Base-by-base conservation (phyloP, 495 filamentous ascomycete genomes). In the Aspergillus bertholletiae region DNA sequence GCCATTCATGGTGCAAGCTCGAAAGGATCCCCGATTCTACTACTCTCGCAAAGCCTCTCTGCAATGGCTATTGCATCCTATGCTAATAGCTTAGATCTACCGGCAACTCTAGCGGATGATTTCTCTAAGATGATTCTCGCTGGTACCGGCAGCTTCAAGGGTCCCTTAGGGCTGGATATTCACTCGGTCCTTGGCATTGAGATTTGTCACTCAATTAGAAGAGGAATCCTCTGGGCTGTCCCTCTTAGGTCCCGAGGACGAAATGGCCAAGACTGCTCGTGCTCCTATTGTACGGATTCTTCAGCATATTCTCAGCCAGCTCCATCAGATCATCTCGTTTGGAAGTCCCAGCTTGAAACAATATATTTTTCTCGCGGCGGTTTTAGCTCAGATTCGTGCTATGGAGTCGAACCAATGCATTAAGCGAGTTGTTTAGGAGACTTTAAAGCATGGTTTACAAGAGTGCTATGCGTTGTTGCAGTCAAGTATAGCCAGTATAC, bases 1-100 rank as follows among this genome's bases (percentile, higher is more conserved):
- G 21, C 69, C 74, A 1, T 81, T 78, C 55, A 72, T 70, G 45
- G 59, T 60, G 22, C 59, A 74, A 50, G 73, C 77, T 30, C 63
- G 61, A 7, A 59, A 54, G 15, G 70, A 79, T 49, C 75, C 73
- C 0, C 46, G 69, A 26, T 81, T 70, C 61, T 72, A 77, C 60
- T 77, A 72, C 52, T 80, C 78, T 5, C 72, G 68, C 15, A 81
- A 76, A 55, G 62, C 68, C n/a, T 67, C 63, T 37, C 56, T 83
- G 59, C 56, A 9, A 46, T 65, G n/a, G 49, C 45, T 1, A 61
- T 68, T 37, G 59, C 61, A 5, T 59, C 61, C 4, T 62, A 64
- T 40, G 50, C 58, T 11, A 26, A 58, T 13, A 40, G 20, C 34
- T 37, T 61, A 13, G 53, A 50, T 26, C 54, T 60, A 2, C 53